phyloP scores from a whole-genome alignment of 2,329 filamentous ascomycete genomes.

The Bretziella fagacearum region DNA sequence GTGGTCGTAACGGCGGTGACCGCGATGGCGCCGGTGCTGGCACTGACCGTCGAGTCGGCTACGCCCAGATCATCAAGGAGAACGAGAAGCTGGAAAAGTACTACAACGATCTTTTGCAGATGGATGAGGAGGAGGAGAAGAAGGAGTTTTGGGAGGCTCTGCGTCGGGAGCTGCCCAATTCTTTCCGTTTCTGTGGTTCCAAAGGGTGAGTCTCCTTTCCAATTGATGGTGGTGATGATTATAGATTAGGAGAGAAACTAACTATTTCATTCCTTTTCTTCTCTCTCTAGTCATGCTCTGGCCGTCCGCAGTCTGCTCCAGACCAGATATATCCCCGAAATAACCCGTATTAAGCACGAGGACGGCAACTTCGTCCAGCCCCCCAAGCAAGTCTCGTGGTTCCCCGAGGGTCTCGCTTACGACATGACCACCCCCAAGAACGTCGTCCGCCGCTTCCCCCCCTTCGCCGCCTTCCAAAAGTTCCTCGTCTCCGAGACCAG shows the following conservation, averaged over 20 bases:
- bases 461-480: slow-evolving; percentile 90
- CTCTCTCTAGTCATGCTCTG: slow-evolving; percentile 55
- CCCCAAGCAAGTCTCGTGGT: slow-evolving; percentile 73
- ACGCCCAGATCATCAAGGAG: slow-evolving; percentile 41
- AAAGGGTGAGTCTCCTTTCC: slow-evolving; percentile 45
- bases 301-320: slow-evolving; percentile 79
- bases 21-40: slow-evolving; percentile 5
- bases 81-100: slow-evolving; percentile 76
- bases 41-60: slow-evolving; percentile 11
- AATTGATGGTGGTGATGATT: slow-evolving; percentile 1
- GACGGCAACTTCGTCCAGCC: slow-evolving; percentile 71
- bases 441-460: slow-evolving; percentile 79
- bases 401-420: slow-evolving; percentile 89
- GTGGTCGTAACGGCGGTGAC: slow-evolving; percentile 11
- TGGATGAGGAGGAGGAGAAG: slow-evolving; percentile 70
- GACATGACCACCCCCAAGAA: slow-evolving; percentile 97
- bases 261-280: background rate
- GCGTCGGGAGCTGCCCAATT: slow-evolving; percentile 78
- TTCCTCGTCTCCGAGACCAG: slow-evolving; percentile 95
- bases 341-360: slow-evolving; percentile 63
- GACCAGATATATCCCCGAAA: slow-evolving; percentile 77
- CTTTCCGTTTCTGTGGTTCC: slow-evolving; percentile 91
- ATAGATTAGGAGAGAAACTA: too few relatives aligned
- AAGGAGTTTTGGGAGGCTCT: slow-evolving; percentile 71
- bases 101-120: slow-evolving; percentile 62